Base-by-base conservation (phyloP, 176 grass and related monocot genomes). In the Chloris gayana region DNA sequence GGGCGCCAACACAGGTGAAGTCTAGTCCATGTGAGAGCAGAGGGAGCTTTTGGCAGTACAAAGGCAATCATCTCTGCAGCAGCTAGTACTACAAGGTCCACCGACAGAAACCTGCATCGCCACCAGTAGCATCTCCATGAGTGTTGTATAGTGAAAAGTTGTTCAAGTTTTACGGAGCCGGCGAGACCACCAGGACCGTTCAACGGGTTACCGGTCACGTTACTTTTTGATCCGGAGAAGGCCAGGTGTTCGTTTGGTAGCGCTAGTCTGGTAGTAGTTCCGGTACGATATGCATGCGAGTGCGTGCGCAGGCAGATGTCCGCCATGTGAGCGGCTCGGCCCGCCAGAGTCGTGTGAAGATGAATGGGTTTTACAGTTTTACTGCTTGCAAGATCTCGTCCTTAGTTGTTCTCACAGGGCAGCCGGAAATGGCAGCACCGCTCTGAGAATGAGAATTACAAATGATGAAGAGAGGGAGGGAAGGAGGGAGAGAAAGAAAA, bases 351-450 rank as follows among this genome's bases (percentile, higher is more conserved):
- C 61, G 64, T 37, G 4, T 17, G 22, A 67, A 17, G 42, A 37
- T 5, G 32, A 66, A 33, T 0, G 0, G 13, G 18, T 35, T 21
- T 3, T 64, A n/a, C n/a, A n/a, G n/a, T 66, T 37, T 37, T 37
- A 50, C 29, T 37, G 34, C 29, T 35, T 33, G 42, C 22, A 21
- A 25, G 14, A 39, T 56, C 64, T 39, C 14, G 32, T 79, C 67
- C 47, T 41, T 37, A n/a, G 5, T 37, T n/a, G 17, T 53, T 80
- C 78, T 60, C 66, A 70, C 65, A 80, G 66, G 78, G 78, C 65
- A 80, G 66, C 66, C n/a, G 27, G 32, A 19, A 37, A 31, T 44
- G 78, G 66, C 66, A 80, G 7, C 78, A 32, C 66, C 50, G 2
- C 78, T 70, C 34, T 60, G 51, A 80, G 78, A 70, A 42, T 42